phyloP scores from a whole-genome alignment of 1,284 basidiomycete genomes.

The Ustilago trichophora region DNA sequence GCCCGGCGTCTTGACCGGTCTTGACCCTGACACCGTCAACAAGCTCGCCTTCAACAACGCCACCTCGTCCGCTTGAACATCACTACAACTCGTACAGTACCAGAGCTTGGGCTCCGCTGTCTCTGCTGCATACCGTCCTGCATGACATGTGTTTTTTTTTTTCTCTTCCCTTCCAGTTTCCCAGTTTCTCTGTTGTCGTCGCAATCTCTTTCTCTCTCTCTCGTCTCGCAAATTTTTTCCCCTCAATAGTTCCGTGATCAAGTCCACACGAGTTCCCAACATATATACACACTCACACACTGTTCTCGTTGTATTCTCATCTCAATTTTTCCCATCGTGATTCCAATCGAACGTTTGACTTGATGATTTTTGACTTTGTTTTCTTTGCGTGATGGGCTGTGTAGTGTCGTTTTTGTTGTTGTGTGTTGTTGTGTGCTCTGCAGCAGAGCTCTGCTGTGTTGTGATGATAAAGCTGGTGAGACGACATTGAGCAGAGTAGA shows the following conservation, averaged over 20 bases:
- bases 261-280: no score
- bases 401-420: no score
- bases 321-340: not conserved
- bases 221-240: conserved; percentile 3
- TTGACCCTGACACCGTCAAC: conserved; percentile 62
- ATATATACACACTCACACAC: no score
- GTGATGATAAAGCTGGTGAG: no score
- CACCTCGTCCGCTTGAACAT: conserved; percentile 37
- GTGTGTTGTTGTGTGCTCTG: no score
- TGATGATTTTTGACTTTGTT: no score
- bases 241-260: no score
- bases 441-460: no score
- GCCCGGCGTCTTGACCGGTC: conserved; percentile 69
- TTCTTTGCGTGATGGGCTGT: no score
- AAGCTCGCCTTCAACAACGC: conserved; percentile 66
- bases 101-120: conserved; percentile 31
- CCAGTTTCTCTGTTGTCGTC: conserved; percentile 8
- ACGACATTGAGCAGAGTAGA: no score
- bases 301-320: conserved; percentile 7
- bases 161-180: not conserved
- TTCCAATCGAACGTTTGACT: not conserved
- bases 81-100: not conserved
- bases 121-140: conserved; percentile 19
- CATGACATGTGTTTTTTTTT: conserved; percentile 35
- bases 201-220: not conserved